Evolutionary conservation across 1,284 basidiomycete species (phyloP).

Genomic region (Schizophyllum commune): DNA sequence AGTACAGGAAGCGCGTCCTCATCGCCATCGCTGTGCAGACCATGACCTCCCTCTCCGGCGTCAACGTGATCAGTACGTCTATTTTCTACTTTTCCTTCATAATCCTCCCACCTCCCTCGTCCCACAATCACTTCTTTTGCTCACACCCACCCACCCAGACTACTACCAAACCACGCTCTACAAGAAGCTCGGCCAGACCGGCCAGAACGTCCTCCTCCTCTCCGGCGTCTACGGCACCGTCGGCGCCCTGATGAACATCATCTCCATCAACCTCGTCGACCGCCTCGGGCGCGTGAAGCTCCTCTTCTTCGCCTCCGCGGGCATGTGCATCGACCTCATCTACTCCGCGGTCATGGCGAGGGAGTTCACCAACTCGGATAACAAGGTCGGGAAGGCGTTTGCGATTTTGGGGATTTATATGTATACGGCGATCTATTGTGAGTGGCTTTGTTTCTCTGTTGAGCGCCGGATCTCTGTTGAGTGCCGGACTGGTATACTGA

Average conservation of each 20-base stretch:
- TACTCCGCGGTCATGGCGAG: slow-evolving; percentile 13
- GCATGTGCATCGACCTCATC: slow-evolving; percentile 10
- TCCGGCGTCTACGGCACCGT: slow-evolving; percentile 11
- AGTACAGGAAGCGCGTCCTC: slow-evolving; percentile 11
- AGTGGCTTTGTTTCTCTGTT: not conserved
- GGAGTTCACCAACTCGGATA: slow-evolving; percentile 9
- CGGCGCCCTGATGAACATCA: slow-evolving; percentile 7
- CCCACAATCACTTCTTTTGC: not conserved
- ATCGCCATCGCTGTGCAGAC: slow-evolving; percentile 13
- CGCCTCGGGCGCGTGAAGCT: slow-evolving; percentile 11
- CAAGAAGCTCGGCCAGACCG: slow-evolving; percentile 10
- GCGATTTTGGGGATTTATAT: slow-evolving; percentile 14
- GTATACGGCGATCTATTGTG: slow-evolving; percentile 14
- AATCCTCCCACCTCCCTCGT: not conserved
- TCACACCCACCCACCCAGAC: not conserved
- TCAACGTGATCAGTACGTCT: slow-evolving; percentile 12
- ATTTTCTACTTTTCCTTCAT: not conserved
- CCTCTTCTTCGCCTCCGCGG: slow-evolving; percentile 5
- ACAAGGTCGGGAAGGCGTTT: slow-evolving; percentile 12
- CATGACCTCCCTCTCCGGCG: slow-evolving; percentile 11
- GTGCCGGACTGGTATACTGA: too few species aligned
- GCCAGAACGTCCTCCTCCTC: slow-evolving; percentile 10
- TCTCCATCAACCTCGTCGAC: slow-evolving; percentile 10
- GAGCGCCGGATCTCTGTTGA: not conserved
- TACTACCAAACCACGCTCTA: slow-evolving; percentile 15